Conservation (phyloP, 306 rosid species). For the Potentilla sterilis region DNA sequence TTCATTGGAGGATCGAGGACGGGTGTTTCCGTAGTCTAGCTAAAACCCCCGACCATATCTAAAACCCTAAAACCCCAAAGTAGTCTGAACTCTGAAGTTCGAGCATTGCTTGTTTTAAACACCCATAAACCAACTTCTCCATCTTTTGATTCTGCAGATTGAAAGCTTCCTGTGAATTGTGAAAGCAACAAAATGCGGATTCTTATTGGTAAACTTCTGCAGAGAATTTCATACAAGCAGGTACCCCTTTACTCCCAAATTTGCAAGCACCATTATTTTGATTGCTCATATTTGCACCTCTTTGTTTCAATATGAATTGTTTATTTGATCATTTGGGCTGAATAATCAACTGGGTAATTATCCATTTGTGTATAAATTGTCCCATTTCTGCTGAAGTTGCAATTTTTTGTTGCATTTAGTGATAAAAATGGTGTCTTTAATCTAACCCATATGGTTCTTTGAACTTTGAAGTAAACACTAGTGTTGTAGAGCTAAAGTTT, state of each 20-base stretch:
- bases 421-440: slow-evolving; percentile 9
- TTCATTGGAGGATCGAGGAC: neutral
- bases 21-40: neutral
- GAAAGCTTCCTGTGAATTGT: neutral
- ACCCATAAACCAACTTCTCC: neutral
- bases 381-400: neutral
- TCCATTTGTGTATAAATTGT: neutral
- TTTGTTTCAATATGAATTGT: neutral
- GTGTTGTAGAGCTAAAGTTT: neutral
- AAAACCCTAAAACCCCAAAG: neutral
- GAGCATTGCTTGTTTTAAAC: neutral
- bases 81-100: neutral
- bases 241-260: slow-evolving; percentile 23
- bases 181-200: slow-evolving; percentile 44
- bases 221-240: slow-evolving; percentile 36
- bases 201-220: slow-evolving; percentile 43
- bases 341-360: slow-evolving; percentile 9
- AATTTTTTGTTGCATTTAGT: neutral
- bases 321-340: neutral
- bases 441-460: neutral
- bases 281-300: neutral
- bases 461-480: neutral
- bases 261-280: neutral
- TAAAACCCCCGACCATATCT: neutral
- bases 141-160: neutral